These are phyloP conservation scores for Draba incana DNA, from an alignment of 345 rosid genomes.

Conservation along the genomic window DNA sequence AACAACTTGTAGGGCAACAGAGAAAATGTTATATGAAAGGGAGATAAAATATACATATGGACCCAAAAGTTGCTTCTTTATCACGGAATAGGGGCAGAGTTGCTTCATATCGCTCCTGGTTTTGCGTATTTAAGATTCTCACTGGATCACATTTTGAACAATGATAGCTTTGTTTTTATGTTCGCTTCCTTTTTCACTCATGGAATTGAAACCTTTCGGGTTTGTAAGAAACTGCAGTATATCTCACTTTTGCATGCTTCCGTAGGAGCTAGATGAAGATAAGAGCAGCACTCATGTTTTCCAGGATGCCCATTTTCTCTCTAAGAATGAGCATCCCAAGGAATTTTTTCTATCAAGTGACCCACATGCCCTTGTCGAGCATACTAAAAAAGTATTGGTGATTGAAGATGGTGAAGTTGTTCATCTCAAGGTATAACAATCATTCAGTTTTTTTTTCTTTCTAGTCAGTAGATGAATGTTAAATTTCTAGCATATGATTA, in stretches of 20 bases:
- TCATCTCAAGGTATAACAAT: constrained; percentile 65
- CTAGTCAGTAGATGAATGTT: not conserved
- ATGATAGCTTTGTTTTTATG: constrained; percentile 18
- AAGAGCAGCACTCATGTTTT: constrained; percentile 51
- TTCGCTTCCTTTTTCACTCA: not conserved
- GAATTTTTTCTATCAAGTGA: constrained; percentile 90
- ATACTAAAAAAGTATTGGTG: constrained; percentile 83
- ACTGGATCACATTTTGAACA: not conserved
- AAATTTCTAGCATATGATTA: not conserved
- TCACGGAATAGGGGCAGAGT: not conserved
- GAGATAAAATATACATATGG: not conserved
- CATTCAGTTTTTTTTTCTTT: constrained; percentile 7
- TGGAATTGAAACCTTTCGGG: not conserved
- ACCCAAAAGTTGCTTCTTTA: constrained; percentile 12
- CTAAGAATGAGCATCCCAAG: constrained; percentile 67
- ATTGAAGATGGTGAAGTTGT: constrained; percentile 95
- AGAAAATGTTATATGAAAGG: not conserved
- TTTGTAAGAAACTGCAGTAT: constrained; percentile 20
- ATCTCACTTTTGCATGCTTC: constrained; percentile 22
- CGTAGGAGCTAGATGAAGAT: constrained; percentile 65
- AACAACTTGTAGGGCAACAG: not conserved
- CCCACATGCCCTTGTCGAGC: constrained; percentile 88
- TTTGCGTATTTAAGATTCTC: not conserved
- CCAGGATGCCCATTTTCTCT: constrained; percentile 65
- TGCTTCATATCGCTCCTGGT: constrained; percentile 6